A percentile compares a stretch with the other conserved stretches of the same genome.
These are phyloP conservation scores for Carex littledalei DNA, from an alignment of 176 grass and related monocot species.

Conservation along the genomic window DNA sequence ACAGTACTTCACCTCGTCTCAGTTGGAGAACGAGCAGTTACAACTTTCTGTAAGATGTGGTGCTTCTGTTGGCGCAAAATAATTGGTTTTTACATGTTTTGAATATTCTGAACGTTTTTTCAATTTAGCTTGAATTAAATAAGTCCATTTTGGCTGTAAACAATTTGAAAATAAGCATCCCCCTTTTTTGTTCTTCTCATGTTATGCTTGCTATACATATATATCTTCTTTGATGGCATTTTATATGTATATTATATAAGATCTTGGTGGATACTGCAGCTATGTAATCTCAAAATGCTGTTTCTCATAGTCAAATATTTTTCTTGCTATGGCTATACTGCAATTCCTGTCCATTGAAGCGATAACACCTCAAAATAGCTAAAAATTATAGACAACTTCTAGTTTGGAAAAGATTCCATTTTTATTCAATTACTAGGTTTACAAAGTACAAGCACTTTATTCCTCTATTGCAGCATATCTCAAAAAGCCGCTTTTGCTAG, in stretches of 20 bases:
- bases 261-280: neutral
- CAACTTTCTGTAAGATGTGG: neutral
- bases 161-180: neutral
- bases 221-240: neutral
- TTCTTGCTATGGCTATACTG: neutral
- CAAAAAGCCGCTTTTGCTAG: neutral
- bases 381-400: neutral
- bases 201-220: neutral
- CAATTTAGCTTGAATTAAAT: neutral
- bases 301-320: neutral
- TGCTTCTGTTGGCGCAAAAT: neutral
- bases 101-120: neutral
- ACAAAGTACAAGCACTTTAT: neutral
- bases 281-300: neutral
- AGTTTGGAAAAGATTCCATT: neutral
- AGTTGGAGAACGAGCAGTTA: neutral
- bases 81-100: neutral
- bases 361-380: neutral
- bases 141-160: neutral
- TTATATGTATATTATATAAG: neutral
- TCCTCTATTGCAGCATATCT: neutral
- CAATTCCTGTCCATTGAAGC: neutral
- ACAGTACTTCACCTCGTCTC: neutral
- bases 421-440: neutral
- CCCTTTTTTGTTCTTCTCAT: neutral